Percentiles rank a stretch among this genome's conserved stretches.
phyloP scores from a whole-genome alignment of 2,329 filamentous ascomycete genomes.

The Lasiodiplodia hormozganensis region DNA sequence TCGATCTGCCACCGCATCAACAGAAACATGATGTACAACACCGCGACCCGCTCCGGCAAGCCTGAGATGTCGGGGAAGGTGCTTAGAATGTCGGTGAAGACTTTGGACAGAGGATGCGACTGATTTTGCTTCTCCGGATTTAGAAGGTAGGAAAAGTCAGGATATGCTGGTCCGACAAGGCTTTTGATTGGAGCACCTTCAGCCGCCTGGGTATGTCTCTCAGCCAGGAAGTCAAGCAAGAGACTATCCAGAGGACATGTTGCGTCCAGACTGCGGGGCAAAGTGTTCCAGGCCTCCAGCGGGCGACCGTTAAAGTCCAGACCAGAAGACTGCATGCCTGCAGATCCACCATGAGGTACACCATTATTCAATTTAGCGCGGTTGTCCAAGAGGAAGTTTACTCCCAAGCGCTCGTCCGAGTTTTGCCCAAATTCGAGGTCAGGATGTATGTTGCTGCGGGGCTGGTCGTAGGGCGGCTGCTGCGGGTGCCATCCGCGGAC shows the following conservation, averaged over 20 bases:
- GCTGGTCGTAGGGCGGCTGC: conserved; percentile 51
- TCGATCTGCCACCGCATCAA: conserved; percentile 83
- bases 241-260: conserved; percentile 81
- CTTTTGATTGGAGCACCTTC: conserved; percentile 70
- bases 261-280: conserved; percentile 64
- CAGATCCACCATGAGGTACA: neutral
- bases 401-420: conserved; percentile 68
- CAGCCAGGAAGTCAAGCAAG: conserved; percentile 78
- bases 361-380: conserved; percentile 39
- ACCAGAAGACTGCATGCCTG: conserved; percentile 42
- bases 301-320: conserved; percentile 37
- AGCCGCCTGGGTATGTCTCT: conserved; percentile 69
- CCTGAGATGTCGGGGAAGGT: conserved; percentile 81
- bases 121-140: conserved; percentile 69
- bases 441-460: conserved; percentile 34
- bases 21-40: conserved; percentile 86
- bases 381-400: conserved; percentile 75
- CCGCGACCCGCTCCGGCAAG: conserved; percentile 82
- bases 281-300: conserved; percentile 42
- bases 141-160: conserved; percentile 78
- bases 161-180: conserved; percentile 78
- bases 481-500: conserved; percentile 45
- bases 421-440: conserved; percentile 28
- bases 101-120: conserved; percentile 79
- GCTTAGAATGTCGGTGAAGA: conserved; percentile 83